Base-by-base conservation (phyloP, 2,329 filamentous ascomycete genomes). In the Pestalotiopsis sp. region DNA sequence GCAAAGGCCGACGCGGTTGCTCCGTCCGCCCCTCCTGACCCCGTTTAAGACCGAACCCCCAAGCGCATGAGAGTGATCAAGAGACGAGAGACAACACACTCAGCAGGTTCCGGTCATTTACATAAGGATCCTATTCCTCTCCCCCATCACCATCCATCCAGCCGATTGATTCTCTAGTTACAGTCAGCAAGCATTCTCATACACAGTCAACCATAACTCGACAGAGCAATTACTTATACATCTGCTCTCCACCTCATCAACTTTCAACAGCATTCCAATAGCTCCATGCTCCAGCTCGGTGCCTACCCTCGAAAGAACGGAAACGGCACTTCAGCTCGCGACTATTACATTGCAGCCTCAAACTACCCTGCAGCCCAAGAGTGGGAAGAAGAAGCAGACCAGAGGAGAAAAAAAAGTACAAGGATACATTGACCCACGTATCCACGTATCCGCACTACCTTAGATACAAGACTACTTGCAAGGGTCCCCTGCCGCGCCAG, bases 21-120 rank as follows among this genome's bases (percentile, higher is more conserved):
- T 60, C 56, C 56, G 52, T 60, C 23, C 63, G 17, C 23, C 61
- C 38, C 56, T 59, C 45, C 65, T 66, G 65, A 66, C 65, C 65
- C 56, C 25, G 36, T 40, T 57, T 59, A 62, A 67, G 58, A 63
- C 66, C 66, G 66, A 67, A 23, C 57, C 31, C 7, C 31, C 31
- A 36, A 36, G 31, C 31, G 31, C 31, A 36, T 36, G 31, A 36
- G 31, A 36, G 31, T 17, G 23, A n/a, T 25, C 27, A 41, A 45
- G 52, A 25, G 52, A 25, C 17, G n/a, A 66, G 45, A 61, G n/a
- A 36, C 27, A 31, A 52, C 25, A 49, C 57, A 52, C 57, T 67
- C 66, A 67, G 66, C 66, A 67, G 66, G 52, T 52, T 67, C 58
- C 66, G 41, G 65, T 66, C 65, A 59, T 66, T 67, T 67, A 67